phyloP scores from a whole-genome alignment of 768 basidiomycete species.

The Mycena metata region DNA sequence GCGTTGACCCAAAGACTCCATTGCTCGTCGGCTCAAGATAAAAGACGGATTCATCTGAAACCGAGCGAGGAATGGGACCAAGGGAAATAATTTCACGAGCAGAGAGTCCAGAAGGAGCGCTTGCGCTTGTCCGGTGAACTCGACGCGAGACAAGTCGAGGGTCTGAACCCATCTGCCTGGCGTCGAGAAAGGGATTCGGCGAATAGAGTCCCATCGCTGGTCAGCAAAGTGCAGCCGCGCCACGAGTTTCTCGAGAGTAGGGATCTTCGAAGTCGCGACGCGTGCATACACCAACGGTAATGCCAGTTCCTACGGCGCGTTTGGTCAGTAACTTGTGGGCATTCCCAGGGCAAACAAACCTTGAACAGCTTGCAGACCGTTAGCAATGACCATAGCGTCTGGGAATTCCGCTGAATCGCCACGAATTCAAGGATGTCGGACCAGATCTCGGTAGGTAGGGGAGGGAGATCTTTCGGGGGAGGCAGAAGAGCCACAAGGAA shows the following conservation, averaged over 20 bases:
- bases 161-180: slow-evolving; percentile 90
- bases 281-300: slow-evolving; percentile 77
- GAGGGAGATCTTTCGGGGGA: slow-evolving; percentile 59
- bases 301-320: slow-evolving; percentile 66
- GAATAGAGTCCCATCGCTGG: slow-evolving; percentile 88
- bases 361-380: slow-evolving; percentile 62
- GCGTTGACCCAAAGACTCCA: slow-evolving; percentile 65
- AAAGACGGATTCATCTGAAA: slow-evolving; percentile 70
- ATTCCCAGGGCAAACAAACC: slow-evolving; percentile 44
- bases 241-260: slow-evolving; percentile 69
- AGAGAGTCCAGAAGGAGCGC: slow-evolving; percentile 71
- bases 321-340: not conserved
- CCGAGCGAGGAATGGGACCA: slow-evolving; percentile 73
- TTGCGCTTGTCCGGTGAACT: slow-evolving; percentile 59
- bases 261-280: slow-evolving; percentile 59
- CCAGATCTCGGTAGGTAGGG: slow-evolving; percentile 83
- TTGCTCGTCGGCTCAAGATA: slow-evolving; percentile 70
- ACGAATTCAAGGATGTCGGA: slow-evolving; percentile 66
- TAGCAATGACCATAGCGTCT: slow-evolving; percentile 51
- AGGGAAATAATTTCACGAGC: slow-evolving; percentile 73
- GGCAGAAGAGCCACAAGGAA: slow-evolving; percentile 80
- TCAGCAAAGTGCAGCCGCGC: slow-evolving; percentile 73
- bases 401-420: slow-evolving; percentile 32
- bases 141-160: slow-evolving; percentile 76
- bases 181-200: slow-evolving; percentile 87